These are phyloP conservation scores for Pyrenochaeta sp. DNA, from an alignment of 2,329 filamentous ascomycete species.

Conservation along the genomic window DNA sequence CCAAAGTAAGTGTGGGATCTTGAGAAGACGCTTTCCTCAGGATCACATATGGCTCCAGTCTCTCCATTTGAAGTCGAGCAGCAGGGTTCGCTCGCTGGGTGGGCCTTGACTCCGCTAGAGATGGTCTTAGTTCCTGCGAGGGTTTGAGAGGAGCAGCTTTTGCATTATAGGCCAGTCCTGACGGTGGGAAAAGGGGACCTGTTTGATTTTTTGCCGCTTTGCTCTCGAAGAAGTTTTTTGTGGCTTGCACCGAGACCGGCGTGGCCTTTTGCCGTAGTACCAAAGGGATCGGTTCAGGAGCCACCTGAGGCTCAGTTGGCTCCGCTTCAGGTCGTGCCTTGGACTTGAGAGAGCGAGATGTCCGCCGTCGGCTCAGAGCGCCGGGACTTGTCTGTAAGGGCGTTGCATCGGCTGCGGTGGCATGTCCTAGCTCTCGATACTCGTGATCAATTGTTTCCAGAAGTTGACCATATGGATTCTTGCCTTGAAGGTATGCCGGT, in stretches of 20 bases:
- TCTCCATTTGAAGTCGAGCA: slow-evolving; percentile 8
- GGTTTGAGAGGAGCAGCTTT: no score
- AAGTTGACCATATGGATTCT: slow-evolving; percentile 43
- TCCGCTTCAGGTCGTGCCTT: slow-evolving; percentile 22
- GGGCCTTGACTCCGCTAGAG: no score
- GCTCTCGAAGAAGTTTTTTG: slow-evolving; percentile 39
- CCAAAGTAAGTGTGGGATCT: neutral
- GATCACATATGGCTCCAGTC: slow-evolving; percentile 9
- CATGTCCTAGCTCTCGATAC: slow-evolving; percentile 19
- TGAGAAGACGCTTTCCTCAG: slow-evolving; percentile 10
- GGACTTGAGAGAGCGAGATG: slow-evolving; percentile 24
- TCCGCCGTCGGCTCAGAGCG: slow-evolving; percentile 25
- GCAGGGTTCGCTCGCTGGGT: slow-evolving; percentile 17
- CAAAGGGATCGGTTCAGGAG: slow-evolving; percentile 9
- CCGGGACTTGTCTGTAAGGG: slow-evolving; percentile 31
- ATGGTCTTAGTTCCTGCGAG: no score
- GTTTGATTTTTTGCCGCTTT: slow-evolving; percentile 26
- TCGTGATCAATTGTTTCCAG: slow-evolving; percentile 31
- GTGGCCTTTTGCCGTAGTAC: slow-evolving; percentile 17
- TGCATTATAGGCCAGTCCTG: slow-evolving; percentile 3
- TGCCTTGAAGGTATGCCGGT: slow-evolving; percentile 39
- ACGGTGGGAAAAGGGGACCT: slow-evolving; percentile 16
- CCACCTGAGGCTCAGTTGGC: slow-evolving; percentile 11
- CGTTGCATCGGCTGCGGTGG: slow-evolving; percentile 8
- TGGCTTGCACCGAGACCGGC: slow-evolving; percentile 31